Conservation (phyloP, 2,329 filamentous ascomycete species). For the Epichloe typhina region DNA sequence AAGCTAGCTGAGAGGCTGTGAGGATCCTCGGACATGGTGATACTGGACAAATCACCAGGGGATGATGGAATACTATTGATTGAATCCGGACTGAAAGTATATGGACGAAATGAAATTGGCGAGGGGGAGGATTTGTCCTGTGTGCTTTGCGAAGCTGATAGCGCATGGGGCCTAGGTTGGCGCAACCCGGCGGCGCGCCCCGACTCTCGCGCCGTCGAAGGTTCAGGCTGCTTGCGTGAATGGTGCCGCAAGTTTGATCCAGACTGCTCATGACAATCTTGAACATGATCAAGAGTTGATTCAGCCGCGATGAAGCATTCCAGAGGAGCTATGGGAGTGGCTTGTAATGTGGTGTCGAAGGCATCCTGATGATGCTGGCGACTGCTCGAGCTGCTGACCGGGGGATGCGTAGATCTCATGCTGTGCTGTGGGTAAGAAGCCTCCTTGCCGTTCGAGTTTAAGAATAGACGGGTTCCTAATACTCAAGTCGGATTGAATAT, state of each 20-base stretch:
- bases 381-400: not conserved
- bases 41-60: constrained; percentile 35
- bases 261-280: constrained; percentile 6
- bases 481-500: no score
- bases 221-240: constrained; percentile 11
- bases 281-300: constrained; percentile 15
- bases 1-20: constrained; percentile 14
- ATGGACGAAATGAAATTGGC: constrained; percentile 15
- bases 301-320: constrained; percentile 25
- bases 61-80: constrained; percentile 36
- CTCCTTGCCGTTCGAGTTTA: not conserved
- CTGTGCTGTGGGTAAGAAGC: not conserved
- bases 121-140: constrained; percentile 12
- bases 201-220: not conserved
- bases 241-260: constrained; percentile 6
- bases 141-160: constrained; percentile 4
- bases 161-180: constrained; percentile 1
- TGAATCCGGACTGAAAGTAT: constrained; percentile 16
- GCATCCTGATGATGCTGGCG: constrained; percentile 1
- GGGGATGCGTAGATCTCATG: constrained; percentile 1
- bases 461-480: not conserved
- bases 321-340: constrained; percentile 12
- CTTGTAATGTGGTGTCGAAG: not conserved
- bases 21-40: constrained; percentile 23
- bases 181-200: not conserved